Evolutionary conservation across 73 alveolate genomes (phyloP).

Genomic region (Halteria grandinella): DNA sequence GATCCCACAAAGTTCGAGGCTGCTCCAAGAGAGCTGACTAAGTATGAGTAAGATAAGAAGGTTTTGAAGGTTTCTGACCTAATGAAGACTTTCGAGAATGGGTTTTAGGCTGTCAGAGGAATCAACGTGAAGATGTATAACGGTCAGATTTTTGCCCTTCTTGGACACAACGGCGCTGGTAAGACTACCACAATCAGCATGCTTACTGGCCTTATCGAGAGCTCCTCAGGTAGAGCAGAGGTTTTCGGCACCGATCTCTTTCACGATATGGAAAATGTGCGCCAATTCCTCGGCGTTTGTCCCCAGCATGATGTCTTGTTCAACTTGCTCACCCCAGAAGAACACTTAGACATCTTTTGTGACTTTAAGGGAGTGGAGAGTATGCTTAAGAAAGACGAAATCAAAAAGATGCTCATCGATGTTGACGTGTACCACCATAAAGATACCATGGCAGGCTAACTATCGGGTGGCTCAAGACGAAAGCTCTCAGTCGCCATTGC

Average conservation of each 20-base stretch:
- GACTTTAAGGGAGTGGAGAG: constrained; percentile 87
- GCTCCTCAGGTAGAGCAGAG: constrained; percentile 83
- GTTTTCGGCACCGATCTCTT: constrained; percentile 82
- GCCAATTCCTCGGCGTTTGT: constrained; percentile 85
- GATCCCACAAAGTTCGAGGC: constrained; percentile 40
- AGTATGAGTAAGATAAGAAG: constrained; percentile 44
- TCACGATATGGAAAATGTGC: constrained; percentile 72
- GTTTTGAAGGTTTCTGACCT: constrained; percentile 59
- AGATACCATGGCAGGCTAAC: constrained; percentile 69
- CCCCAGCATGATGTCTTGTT: constrained; percentile 93
- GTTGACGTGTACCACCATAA: constrained; percentile 63
- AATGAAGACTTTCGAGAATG: constrained; percentile 73
- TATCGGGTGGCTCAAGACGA: constrained; percentile 97
- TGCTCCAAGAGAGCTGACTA: not conserved
- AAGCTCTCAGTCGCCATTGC: constrained; percentile 94
- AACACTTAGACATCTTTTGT: constrained; percentile 87
- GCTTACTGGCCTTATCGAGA: constrained; percentile 89
- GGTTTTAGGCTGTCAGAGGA: constrained; percentile 78
- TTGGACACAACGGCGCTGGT: constrained; percentile 99
- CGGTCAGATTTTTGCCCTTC: constrained; percentile 70
- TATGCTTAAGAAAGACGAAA: constrained; percentile 70
- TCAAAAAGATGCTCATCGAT: constrained; percentile 83
- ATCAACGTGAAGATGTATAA: constrained; percentile 65
- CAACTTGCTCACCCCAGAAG: constrained; percentile 88
- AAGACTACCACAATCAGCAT: constrained; percentile 95